Evolutionary conservation across 805 yeast genomes (phyloP), one percentile per base, ranked within the genome.

Genomic region (Yarrowia yakushimensis): DNA sequence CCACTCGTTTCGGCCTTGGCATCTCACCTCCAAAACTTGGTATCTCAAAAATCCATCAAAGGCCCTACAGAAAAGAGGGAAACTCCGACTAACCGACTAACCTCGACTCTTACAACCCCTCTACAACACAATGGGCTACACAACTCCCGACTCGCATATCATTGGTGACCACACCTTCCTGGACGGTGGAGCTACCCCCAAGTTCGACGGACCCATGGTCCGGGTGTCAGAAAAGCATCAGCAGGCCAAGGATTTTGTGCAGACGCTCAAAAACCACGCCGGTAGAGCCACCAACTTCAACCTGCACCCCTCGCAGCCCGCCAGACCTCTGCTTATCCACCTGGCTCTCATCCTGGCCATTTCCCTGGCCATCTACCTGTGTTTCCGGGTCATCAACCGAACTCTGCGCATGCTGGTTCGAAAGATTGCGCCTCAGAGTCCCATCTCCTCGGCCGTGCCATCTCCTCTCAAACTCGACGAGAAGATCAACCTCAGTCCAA

Each of bases 271-370:
- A n/a, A 52, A 12, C 43, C 59, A 52, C 43, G 59, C 59, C 33
- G 59, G 59, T 6, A 43, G 43, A 25, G 59, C 59, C 43, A 52
- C 59, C n/a, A 28, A 55, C 46, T 55, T 55, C 61, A 55, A 55
- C 48, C 39, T 39, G 22, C 48, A 41, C 39, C 39, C 61, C 10
- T 55, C 61, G n/a, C 61, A 55, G 48, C 61, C 61, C 28, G 46
- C 48, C 20, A 18, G 48, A 28, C 61, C 61, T 6, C 28, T 55
- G 23, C 18, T 55, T 11, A 39, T 39, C 30, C 61, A 55, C 30
- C 48, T 55, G 61, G 48, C 48, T 0, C 46, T 55, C 12, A 39
- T 55, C 9, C 30, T 55, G 27, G 61, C 61, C 48, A 55, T 55
- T n/a, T 39, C 61, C 2, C 46, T 55, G 27, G 48, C 61, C 48